A percentile compares a stretch with the other conserved stretches of the same genome.
Conservation (phyloP, 345 rosid genomes). For the Syzygium aromaticum region DNA sequence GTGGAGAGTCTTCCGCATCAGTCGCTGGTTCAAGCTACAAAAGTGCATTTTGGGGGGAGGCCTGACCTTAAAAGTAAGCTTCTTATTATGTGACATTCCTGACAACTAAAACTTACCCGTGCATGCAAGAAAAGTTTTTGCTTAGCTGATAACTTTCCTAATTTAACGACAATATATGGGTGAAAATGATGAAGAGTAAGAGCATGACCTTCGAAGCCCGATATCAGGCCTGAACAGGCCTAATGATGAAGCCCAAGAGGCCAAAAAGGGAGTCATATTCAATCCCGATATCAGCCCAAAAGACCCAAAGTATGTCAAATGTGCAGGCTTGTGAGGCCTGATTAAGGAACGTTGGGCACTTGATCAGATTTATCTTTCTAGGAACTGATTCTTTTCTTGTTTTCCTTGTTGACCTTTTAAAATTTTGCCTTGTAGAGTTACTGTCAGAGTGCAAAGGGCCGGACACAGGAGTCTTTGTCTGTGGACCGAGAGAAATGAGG, state of each 20-base stretch:
- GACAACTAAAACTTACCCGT: not conserved
- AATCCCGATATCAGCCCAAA: not conserved
- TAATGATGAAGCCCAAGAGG: not conserved
- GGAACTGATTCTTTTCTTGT: not conserved
- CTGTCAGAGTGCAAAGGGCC: conserved; percentile 33
- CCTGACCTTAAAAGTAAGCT: conserved; percentile 30
- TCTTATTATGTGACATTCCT: not conserved
- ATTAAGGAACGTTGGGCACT: not conserved
- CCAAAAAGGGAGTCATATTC: not conserved
- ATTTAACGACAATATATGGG: not conserved
- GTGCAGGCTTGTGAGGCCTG: not conserved
- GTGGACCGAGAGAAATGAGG: conserved; percentile 51
- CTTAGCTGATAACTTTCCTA: not conserved
- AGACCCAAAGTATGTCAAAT: not conserved
- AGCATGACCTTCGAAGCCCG: not conserved
- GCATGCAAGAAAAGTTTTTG: not conserved
- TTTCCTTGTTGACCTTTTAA: not conserved
- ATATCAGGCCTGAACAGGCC: not conserved
- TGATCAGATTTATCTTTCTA: not conserved
- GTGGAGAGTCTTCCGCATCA: conserved; percentile 22
- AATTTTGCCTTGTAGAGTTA: conserved; percentile 15
- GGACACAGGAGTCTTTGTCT: conserved; percentile 41
- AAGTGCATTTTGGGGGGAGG: conserved; percentile 18
- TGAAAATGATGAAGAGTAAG: not conserved
- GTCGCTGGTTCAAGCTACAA: conserved; percentile 10